Percentiles rank a stretch among this genome's conserved stretches.
Evolutionary conservation across 257 asterid species (phyloP).

Genomic region (Solanum pinnatisectum): DNA sequence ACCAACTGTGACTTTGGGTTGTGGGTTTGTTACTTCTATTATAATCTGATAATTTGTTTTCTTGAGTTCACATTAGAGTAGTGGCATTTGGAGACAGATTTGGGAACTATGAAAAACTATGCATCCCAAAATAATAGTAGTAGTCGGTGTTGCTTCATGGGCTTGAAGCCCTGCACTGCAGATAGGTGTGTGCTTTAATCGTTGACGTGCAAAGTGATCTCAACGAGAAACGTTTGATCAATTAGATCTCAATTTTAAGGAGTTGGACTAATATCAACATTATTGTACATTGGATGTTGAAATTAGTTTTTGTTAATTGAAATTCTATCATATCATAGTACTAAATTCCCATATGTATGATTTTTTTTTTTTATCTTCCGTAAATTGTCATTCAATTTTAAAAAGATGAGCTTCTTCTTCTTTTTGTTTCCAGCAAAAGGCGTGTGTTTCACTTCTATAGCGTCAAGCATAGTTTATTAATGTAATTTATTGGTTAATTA

Average conservation of each 20-base stretch:
- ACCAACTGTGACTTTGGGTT: background rate
- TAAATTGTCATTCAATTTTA: background rate
- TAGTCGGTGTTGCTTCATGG: background rate
- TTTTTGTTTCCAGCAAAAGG: background rate
- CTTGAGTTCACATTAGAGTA: background rate
- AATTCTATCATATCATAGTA: background rate
- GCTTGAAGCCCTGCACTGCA: background rate
- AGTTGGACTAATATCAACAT: background rate
- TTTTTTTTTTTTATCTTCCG: no score
- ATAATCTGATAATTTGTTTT: background rate
- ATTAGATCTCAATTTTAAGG: background rate
- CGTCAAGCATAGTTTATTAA: background rate
- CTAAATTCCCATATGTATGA: background rate
- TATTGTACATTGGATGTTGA: background rate
- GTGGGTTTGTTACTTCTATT: background rate
- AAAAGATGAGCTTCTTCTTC: background rate
- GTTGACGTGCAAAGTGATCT: background rate
- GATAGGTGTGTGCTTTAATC: background rate
- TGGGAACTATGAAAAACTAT: background rate
- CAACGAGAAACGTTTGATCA: background rate
- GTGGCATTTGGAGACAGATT: background rate
- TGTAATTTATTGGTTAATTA: background rate
- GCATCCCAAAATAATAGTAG: background rate
- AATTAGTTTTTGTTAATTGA: background rate
- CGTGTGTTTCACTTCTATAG: background rate